Conservation (phyloP, 768 basidiomycete genomes). For the Epithele typhae region DNA sequence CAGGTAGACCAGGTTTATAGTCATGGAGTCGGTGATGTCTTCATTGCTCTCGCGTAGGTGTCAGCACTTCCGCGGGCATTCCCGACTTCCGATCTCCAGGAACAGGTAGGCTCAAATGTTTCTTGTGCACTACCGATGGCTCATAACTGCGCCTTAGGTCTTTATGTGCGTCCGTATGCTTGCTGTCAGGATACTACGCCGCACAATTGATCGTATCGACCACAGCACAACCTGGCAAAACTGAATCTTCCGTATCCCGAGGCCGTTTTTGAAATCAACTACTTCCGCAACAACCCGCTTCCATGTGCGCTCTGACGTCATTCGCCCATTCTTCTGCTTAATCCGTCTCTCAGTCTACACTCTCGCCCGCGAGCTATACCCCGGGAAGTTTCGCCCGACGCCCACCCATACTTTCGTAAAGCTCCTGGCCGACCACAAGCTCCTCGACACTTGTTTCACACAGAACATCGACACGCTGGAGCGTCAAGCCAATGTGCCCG, state of each 20-base stretch:
- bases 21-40: not conserved
- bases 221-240: slow-evolving; percentile 69
- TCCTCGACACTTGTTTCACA: slow-evolving; percentile 78
- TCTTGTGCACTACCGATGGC: not conserved
- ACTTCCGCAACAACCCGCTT: slow-evolving; percentile 73
- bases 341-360: slow-evolving; percentile 62
- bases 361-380: slow-evolving; percentile 90
- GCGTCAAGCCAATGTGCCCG: slow-evolving; percentile 73
- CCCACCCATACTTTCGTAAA: slow-evolving; percentile 86
- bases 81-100: slow-evolving; percentile 53
- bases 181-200: too few species aligned
- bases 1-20: too few species aligned
- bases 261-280: slow-evolving; percentile 91
- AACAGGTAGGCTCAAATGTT: slow-evolving; percentile 29
- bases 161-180: slow-evolving; percentile 15
- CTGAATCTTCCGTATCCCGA: slow-evolving; percentile 88
- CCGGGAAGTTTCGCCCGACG: slow-evolving; percentile 86
- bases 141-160: slow-evolving; percentile 6
- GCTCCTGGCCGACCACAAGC: slow-evolving; percentile 63
- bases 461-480: slow-evolving; percentile 96
- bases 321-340: not conserved
- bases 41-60: slow-evolving; percentile 24
- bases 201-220: too few species aligned
- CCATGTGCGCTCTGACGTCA: slow-evolving; percentile 55
- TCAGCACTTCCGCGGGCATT: slow-evolving; percentile 41